Base-by-base conservation (phyloP, 225 moss, liverwort and hornwort genomes). In the Pseudisothecium myosuroides region DNA sequence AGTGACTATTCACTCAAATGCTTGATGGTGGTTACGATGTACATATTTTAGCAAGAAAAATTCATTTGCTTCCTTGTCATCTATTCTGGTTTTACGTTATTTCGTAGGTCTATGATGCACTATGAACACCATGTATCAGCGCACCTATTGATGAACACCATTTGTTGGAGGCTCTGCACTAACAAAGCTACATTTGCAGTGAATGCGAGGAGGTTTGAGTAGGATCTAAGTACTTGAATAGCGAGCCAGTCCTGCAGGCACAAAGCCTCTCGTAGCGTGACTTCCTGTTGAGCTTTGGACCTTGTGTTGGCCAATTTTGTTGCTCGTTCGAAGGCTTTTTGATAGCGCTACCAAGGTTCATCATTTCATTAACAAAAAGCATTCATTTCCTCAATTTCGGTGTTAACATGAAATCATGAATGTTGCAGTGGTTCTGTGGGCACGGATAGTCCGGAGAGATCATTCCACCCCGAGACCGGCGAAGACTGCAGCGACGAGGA, bases 401-500 rank as follows among this genome's bases (percentile, higher is more conserved):
- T 85, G 36, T 34, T 83, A 67, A 82, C 29, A 39, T 39, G 39
- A 43, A 21, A 9, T 43, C 27, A 72, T 85, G 84, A 28, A 69
- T 41, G 71, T 74, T 79, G 77, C 85, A 92, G 90, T 87, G 88
- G 91, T 75, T 89, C 91, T 19, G 80, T 62, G 39, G 81, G 85
- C 55, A 56, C 54, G 81, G 66, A 67, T 14, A 90, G 85, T 90
- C 91, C 87, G 27, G 89, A 90, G 22, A 67, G 85, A 22, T 55
- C 73, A 7, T 88, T 90, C 79, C 66, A 87, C 87, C 80, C 88
- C 14, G 93, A 94, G 64, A 56, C 63, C 14, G 78, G 68, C n/a
- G 90, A 93, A 63, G 90, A 88, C 24, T 89, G 93, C 67, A 95
- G 92, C 39, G 96, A 98, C 56, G 93, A 92, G 37, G 95, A 96